Evolutionary conservation across 2,329 filamentous ascomycete genomes (phyloP).

Genomic region (Chrysoporthe austroafricana): DNA sequence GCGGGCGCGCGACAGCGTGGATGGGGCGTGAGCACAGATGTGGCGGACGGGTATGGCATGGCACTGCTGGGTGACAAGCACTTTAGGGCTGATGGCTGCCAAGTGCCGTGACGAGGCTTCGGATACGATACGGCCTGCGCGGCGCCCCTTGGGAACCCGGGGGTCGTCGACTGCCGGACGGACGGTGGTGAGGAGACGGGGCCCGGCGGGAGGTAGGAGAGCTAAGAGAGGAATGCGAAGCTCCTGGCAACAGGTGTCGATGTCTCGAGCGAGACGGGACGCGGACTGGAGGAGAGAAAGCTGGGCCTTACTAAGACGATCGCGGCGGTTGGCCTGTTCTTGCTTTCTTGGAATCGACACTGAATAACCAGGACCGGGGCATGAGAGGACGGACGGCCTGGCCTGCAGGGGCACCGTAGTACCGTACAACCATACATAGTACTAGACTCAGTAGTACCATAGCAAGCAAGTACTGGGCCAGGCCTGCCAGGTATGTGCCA

Average conservation of each 20-base stretch:
- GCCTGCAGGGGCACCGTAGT: neutral
- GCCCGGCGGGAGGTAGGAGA: neutral
- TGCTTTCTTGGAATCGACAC: neutral
- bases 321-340: neutral
- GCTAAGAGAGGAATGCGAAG: neutral
- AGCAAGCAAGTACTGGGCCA: too few relatives aligned
- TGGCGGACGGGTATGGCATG: slow-evolving; percentile 2
- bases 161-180: neutral
- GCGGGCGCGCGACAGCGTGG: neutral
- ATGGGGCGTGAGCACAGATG: neutral
- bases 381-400: too few relatives aligned
- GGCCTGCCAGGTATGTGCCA: too few relatives aligned
- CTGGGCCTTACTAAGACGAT: neutral
- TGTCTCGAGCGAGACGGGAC: neutral
- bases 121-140: too few relatives aligned
- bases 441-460: neutral
- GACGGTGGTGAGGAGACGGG: neutral
- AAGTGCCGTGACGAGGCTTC: neutral
- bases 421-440: neutral
- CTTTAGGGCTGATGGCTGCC: slow-evolving; percentile 2
- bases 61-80: slow-evolving; percentile 1
- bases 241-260: neutral
- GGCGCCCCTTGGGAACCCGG: neutral
- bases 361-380: neutral
- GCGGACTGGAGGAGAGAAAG: neutral